phyloP scores from a whole-genome alignment of 2,329 filamentous ascomycete genomes.

The Fusarium sp. region DNA sequence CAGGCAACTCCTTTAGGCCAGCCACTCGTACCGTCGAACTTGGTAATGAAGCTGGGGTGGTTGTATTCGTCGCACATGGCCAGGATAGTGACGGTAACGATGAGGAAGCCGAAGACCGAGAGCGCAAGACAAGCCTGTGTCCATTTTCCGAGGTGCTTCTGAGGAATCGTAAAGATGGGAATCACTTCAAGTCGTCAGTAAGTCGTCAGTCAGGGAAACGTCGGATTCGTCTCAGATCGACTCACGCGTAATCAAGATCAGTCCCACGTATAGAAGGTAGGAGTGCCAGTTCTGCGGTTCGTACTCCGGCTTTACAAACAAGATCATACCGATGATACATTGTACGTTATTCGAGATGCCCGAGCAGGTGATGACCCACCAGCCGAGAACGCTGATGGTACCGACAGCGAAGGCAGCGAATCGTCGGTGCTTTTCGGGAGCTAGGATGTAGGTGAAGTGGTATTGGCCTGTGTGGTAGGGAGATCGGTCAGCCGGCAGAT shows the following conservation, averaged over 20 bases:
- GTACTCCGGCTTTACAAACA: conserved; percentile 23
- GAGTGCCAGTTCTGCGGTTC: conserved; percentile 31
- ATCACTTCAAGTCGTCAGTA: no score
- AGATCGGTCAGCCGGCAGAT: not conserved
- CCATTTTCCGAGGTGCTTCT: conserved; percentile 31
- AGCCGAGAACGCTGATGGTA: conserved; percentile 24
- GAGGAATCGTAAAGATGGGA: conserved; percentile 36
- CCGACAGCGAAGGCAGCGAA: conserved; percentile 32
- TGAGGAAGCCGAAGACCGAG: conserved; percentile 24
- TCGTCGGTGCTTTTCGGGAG: conserved; percentile 23
- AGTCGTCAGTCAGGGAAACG: not conserved
- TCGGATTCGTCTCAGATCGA: not conserved
- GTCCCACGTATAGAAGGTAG: conserved; percentile 29
- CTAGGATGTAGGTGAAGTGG: conserved; percentile 34
- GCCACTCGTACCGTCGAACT: conserved; percentile 19
- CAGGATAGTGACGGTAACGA: conserved; percentile 10
- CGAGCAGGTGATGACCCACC: conserved; percentile 38
- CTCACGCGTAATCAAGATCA: conserved; percentile 29
- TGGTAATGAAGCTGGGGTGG: conserved; percentile 12
- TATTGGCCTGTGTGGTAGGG: conserved; percentile 26
- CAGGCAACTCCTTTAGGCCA: conserved; percentile 32
- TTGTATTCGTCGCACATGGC: conserved; percentile 28
- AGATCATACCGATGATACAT: conserved; percentile 32
- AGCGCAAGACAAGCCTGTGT: conserved; percentile 21
- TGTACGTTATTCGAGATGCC: conserved; percentile 33